A percentile compares a stretch with the other conserved stretches of the same genome.
Conservation (phyloP, 345 rosid genomes). For the Draba incana region DNA sequence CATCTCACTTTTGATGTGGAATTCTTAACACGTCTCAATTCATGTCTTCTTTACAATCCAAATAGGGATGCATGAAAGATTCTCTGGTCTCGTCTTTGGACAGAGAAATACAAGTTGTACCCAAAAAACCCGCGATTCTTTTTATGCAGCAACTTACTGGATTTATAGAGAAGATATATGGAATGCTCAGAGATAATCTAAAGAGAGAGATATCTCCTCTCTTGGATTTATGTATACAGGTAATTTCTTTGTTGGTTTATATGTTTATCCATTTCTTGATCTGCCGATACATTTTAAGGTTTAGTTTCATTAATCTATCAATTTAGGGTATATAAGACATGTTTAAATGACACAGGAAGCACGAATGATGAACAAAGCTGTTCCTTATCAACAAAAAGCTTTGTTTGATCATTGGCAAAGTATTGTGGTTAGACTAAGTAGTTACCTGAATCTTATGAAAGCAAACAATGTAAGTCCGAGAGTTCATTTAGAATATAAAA, state of each 20-base stretch:
- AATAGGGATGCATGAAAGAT: conserved; percentile 72
- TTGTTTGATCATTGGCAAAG: conserved; percentile 97
- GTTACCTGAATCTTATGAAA: conserved; percentile 71
- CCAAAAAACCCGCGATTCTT: conserved; percentile 91
- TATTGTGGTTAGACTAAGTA: conserved; percentile 85
- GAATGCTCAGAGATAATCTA: conserved; percentile 93
- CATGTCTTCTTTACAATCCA: conserved; percentile 33
- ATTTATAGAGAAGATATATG: conserved; percentile 97
- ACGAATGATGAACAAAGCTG: conserved; percentile 86
- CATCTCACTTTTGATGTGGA: too few relatives aligned
- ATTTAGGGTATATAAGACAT: neutral
- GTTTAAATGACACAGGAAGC: conserved; percentile 71
- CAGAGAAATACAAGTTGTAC: conserved; percentile 88
- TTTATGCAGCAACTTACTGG: conserved; percentile 98
- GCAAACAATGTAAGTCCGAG: conserved; percentile 66
- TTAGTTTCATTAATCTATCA: neutral
- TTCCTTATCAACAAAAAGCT: conserved; percentile 79
- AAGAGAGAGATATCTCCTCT: conserved; percentile 96
- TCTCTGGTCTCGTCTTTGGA: conserved; percentile 77
- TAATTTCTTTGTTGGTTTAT: conserved; percentile 38
- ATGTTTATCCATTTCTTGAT: conserved; percentile 27
- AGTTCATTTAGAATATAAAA: conserved; percentile 14
- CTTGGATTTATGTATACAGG: conserved; percentile 98
- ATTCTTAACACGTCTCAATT: neutral
- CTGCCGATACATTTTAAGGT: neutral